phyloP scores from a whole-genome alignment of 2,329 filamentous ascomycete species.

The Cladophialophora exuberans region DNA sequence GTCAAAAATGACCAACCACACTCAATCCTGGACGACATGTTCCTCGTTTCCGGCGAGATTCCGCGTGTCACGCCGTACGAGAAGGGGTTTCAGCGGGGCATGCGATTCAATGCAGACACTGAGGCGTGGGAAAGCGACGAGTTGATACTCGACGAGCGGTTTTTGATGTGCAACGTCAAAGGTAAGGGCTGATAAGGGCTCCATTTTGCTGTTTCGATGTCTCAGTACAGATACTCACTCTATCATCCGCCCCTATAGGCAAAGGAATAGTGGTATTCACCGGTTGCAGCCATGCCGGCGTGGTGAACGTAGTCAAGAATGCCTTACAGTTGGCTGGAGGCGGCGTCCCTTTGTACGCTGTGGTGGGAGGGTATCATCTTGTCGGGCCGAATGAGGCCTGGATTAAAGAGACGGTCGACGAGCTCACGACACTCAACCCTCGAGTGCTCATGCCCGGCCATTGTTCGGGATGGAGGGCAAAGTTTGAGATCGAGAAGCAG shows the following conservation, averaged over 20 bases:
- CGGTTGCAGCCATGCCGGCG: slow-evolving; percentile 60
- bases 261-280: slow-evolving; percentile 60
- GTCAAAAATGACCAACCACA: slow-evolving; percentile 46
- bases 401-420: slow-evolving; percentile 51
- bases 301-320: slow-evolving; percentile 56
- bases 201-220: background rate
- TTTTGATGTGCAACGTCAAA: slow-evolving; percentile 58
- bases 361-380: slow-evolving; percentile 60
- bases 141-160: slow-evolving; percentile 56
- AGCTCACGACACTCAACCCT: slow-evolving; percentile 52
- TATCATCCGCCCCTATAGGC: slow-evolving; percentile 40
- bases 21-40: slow-evolving; percentile 54
- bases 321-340: slow-evolving; percentile 46
- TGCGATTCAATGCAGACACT: slow-evolving; percentile 46
- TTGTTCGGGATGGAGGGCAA: slow-evolving; percentile 60
- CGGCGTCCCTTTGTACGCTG: slow-evolving; percentile 50
- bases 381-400: slow-evolving; percentile 50
- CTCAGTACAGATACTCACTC: too few relatives aligned
- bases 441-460: slow-evolving; percentile 58
- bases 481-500: slow-evolving; percentile 55
- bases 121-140: slow-evolving; percentile 54
- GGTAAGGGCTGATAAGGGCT: slow-evolving; percentile 40
- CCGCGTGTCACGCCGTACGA: slow-evolving; percentile 56
- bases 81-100: slow-evolving; percentile 49
- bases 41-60: slow-evolving; percentile 59